These are phyloP conservation scores for Mucor piriformis DNA, from an alignment of 371 early-diverging fungal species.

Conservation along the genomic window DNA sequence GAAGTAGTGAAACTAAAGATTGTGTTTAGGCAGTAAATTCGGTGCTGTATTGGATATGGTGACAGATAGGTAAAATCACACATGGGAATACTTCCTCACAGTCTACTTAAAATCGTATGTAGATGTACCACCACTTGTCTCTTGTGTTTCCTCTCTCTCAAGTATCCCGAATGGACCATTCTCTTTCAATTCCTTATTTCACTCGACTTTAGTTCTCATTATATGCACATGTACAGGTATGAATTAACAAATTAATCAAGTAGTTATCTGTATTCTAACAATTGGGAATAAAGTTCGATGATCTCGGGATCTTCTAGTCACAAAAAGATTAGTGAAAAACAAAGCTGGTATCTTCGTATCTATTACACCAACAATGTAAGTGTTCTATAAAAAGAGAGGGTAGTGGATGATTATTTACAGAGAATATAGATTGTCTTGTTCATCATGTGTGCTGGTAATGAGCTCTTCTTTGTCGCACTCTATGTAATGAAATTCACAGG, in stretches of 20 bases:
- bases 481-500: conserved; percentile 66
- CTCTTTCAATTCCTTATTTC: conserved; percentile 89
- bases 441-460: conserved; percentile 88
- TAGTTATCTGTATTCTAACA: no score
- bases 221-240: conserved; percentile 97
- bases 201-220: conserved; percentile 93
- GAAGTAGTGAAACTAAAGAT: not conserved
- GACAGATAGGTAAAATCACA: conserved; percentile 78
- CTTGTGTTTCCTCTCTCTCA: conserved; percentile 77
- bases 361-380: conserved; percentile 89
- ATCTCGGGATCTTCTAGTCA: conserved; percentile 88
- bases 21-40: conserved; percentile 79
- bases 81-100: not conserved
- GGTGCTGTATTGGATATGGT: conserved; percentile 98
- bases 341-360: conserved; percentile 76
- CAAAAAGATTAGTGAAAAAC: conserved; percentile 75
- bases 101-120: not conserved
- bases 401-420: not conserved
- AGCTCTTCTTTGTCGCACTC: conserved; percentile 84
- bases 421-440: conserved; percentile 76
- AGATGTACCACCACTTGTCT: conserved; percentile 91
- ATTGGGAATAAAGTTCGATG: conserved; percentile 82
- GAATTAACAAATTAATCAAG: no score
- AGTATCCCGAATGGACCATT: conserved; percentile 71
- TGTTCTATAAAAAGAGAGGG: not conserved